Evolutionary conservation across 169 alveolate species (phyloP), one percentile per base, ranked within the genome.

Genomic region (Plasmodium sp.): DNA sequence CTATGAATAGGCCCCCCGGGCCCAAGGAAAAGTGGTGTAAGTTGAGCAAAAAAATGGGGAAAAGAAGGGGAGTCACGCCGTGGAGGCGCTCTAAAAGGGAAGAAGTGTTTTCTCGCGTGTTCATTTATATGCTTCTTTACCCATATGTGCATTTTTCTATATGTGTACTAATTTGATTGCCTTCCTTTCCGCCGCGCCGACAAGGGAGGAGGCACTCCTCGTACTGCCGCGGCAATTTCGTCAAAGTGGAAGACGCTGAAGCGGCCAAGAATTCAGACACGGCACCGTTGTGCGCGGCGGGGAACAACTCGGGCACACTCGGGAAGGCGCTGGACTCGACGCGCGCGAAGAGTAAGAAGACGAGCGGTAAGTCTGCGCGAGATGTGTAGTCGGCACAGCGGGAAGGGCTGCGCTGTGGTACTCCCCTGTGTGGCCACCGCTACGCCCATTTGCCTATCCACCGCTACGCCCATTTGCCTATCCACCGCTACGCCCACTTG

Each of bases 1-100:
- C 99, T 3, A 97, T 97, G 92, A 98, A 99, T 77, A 43, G 98
- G 54, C 97, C 99, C 5, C 99, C 99, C n/a, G 97, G 98, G 1
- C 97, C 97, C 31, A 58, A 93, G 83, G 99, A 98, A 92, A 58
- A 93, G 82, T 98, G 99, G 99, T 98, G 98, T 97, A 96, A 62
- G 97, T 83, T 56, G 22, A 73, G 67, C 51, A 33, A 39, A 45
- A 45, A 5, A 39, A 34, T 48, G 34, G 22, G 45, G 5, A 81
- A 86, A 43, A 36, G 48, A 86, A 43, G 27, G 48, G n/a, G 33
- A 75, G 36, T 31, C 83, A 3, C 80, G 14, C 10, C 71, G 5
- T 48, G n/a, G 58, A 5, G 12, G 58, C n/a, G 0, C n/a, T 48
- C 58, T 22, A 36, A 56, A 79, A 18, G 34, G 6, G 18, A 12